Evolutionary conservation across 805 yeast genomes (phyloP), one percentile per base, ranked within the genome.

Genomic region (Nakazawaea holstii): DNA sequence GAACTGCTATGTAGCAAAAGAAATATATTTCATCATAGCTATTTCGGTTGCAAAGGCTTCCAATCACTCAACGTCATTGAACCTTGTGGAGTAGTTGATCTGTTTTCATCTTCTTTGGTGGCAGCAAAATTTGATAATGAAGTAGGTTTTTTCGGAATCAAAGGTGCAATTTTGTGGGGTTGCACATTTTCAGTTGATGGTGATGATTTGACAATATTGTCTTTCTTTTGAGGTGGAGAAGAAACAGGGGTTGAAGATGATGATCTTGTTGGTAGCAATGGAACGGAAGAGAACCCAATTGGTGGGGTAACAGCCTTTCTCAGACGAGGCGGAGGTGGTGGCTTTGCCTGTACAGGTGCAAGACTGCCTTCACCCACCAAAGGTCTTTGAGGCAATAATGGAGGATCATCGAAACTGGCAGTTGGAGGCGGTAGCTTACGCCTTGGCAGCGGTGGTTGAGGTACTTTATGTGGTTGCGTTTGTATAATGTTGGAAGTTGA

Each of bases 361-460:
- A 20, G 24, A 5, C 24, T 20, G 24, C 24, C 24, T 20, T 20
- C 10, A 17, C 14, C 36, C 8, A 15, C 8, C 6, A 20, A 31
- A 10, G 38, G 43, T 26, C 40, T 38, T 6, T 11, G 28, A 8
- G 48, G 43, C 17, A 39, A 32, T 6, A 15, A 14, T 8, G 45
- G 49, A 3, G 42, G 27, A 6, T 40, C 45, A 4, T 32, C 27
- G n/a, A 20, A 20, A 20, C 36, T 14, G 30, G 38, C 38, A 32
- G 45, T 42, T 2, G 49, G 39, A 8, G 54, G 54, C 2, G 54
- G 52, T 1, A 51, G 20, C 13, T 46, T 40, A 29, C 45, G 39
- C 17, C 58, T 49, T 9, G 37, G 47, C 3, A 56, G 55, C 15
- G 52, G 41, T 14, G 43, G 36, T 20, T 46, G 50, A 5, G 48